A percentile compares a stretch with the other conserved stretches of the same genome.
Conservation (phyloP, 2,329 filamentous ascomycete genomes). For the Dactylonectria estremocensis region DNA sequence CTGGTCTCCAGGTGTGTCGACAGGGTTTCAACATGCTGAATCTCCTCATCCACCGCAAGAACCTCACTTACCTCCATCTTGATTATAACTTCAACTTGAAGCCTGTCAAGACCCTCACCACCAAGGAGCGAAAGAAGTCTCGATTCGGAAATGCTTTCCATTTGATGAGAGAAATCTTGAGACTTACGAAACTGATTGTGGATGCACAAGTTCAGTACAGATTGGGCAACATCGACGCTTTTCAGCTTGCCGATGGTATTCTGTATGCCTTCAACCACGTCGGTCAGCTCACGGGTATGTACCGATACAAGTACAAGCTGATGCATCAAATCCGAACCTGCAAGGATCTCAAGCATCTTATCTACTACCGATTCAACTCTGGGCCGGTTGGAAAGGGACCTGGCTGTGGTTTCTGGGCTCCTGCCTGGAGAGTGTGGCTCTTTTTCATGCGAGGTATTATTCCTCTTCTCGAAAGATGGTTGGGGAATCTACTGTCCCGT, state of each 20-base stretch:
- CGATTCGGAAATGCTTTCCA: slow-evolving; percentile 99
- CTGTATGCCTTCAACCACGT: slow-evolving; percentile 99
- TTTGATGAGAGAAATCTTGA: slow-evolving; percentile 96
- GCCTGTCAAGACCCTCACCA: slow-evolving; percentile 97
- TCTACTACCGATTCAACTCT: slow-evolving; percentile 99
- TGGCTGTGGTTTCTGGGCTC: slow-evolving; percentile 98
- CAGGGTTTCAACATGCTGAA: slow-evolving; percentile 99
- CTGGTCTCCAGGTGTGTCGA: slow-evolving; percentile 96
- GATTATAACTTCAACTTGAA: slow-evolving; percentile 99
- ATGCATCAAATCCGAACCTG: slow-evolving; percentile 99
- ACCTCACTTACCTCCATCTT: slow-evolving; percentile 96
- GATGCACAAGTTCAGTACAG: slow-evolving; percentile 99
- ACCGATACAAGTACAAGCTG: slow-evolving; percentile 99
- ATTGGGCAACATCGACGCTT: slow-evolving; percentile 97
- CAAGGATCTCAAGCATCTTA: slow-evolving; percentile 98
- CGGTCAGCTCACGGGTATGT: slow-evolving; percentile 98
- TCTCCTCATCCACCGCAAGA: slow-evolving; percentile 96
- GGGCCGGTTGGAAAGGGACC: slow-evolving; percentile 97
- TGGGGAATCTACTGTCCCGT: slow-evolving; percentile 95
- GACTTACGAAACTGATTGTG: slow-evolving; percentile 96
- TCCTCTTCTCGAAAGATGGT: slow-evolving; percentile 94
- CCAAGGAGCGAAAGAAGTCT: slow-evolving; percentile 99
- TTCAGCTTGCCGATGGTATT: slow-evolving; percentile 98
- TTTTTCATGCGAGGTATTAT: slow-evolving; percentile 99
- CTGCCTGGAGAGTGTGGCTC: slow-evolving; percentile 98